phyloP scores from a whole-genome alignment of 2,329 filamentous ascomycete species.

The Metarhizium album region DNA sequence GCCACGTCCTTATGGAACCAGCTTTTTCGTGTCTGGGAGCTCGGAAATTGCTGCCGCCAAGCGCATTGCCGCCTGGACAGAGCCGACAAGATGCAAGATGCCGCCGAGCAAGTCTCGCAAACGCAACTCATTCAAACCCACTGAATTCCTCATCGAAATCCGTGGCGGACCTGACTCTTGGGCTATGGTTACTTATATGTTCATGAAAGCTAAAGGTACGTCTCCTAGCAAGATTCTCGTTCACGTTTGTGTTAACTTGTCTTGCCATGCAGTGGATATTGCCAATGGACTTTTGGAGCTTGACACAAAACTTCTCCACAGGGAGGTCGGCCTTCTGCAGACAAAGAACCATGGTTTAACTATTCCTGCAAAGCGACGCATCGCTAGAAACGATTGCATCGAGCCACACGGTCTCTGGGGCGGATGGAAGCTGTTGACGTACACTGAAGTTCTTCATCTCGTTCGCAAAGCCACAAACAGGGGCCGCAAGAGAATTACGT shows the following conservation, averaged over 20 bases:
- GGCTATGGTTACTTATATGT: slow-evolving; percentile 5
- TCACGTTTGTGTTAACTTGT: background rate
- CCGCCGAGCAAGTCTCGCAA: slow-evolving; percentile 4
- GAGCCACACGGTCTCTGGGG: slow-evolving; percentile 8
- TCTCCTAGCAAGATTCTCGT: background rate
- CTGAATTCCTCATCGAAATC: background rate
- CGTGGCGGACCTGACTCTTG: slow-evolving; percentile 3
- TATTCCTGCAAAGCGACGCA: slow-evolving; percentile 20
- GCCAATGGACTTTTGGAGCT: slow-evolving; percentile 10
- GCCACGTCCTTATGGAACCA: background rate
- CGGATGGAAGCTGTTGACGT: slow-evolving; percentile 18
- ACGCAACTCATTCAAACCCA: background rate
- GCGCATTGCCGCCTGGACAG: slow-evolving; percentile 1
- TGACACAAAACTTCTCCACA: background rate
- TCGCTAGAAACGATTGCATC: slow-evolving; percentile 9
- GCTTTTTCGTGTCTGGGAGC: background rate
- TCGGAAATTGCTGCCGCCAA: background rate
- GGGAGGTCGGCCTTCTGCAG: slow-evolving; percentile 6
- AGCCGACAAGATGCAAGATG: slow-evolving; percentile 1
- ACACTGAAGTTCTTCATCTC: slow-evolving; percentile 15
- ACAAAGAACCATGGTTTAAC: slow-evolving; percentile 4
- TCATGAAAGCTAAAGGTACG: slow-evolving; percentile 21
- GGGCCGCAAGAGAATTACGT: slow-evolving; percentile 14
- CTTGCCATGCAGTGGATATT: slow-evolving; percentile 14
- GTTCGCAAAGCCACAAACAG: slow-evolving; percentile 13